Conservation (phyloP, 768 basidiomycete genomes). For the Aureoboletus auriporus region DNA sequence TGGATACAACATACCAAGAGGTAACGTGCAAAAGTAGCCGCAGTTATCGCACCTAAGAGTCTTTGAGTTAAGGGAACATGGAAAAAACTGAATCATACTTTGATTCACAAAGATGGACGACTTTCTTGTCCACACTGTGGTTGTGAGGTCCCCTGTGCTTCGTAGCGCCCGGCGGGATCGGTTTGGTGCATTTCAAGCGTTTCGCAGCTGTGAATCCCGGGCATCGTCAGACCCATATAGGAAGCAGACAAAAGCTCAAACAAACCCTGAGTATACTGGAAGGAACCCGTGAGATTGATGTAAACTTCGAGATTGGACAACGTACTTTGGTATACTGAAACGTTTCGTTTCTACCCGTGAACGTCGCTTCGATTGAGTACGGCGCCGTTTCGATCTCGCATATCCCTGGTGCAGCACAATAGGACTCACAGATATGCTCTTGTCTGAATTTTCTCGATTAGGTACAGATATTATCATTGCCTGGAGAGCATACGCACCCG, state of each 20-base stretch:
- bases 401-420: conserved; percentile 45
- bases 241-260: neutral
- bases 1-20: conserved; percentile 38
- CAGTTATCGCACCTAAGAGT: conserved; percentile 47
- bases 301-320: neutral
- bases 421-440: conserved; percentile 42
- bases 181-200: conserved; percentile 46
- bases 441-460: conserved; percentile 35
- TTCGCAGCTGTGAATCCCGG: conserved; percentile 36
- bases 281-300: neutral
- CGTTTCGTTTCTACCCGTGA: conserved; percentile 54
- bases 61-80: neutral
- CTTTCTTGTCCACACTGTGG: conserved; percentile 41
- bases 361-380: conserved; percentile 57
- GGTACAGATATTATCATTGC: neutral
- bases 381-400: conserved; percentile 59
- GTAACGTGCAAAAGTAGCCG: conserved; percentile 56
- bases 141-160: conserved; percentile 46
- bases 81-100: conserved; percentile 27
- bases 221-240: neutral
- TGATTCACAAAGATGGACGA: conserved; percentile 53
- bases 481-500: conserved; percentile 36
- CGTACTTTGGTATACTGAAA: conserved; percentile 63
- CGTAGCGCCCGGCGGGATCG: conserved; percentile 39
- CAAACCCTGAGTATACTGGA: conserved; percentile 53